These are phyloP conservation scores for Adansonia gregorii DNA, from an alignment of 441 rosid genomes.

Conservation along the genomic window DNA sequence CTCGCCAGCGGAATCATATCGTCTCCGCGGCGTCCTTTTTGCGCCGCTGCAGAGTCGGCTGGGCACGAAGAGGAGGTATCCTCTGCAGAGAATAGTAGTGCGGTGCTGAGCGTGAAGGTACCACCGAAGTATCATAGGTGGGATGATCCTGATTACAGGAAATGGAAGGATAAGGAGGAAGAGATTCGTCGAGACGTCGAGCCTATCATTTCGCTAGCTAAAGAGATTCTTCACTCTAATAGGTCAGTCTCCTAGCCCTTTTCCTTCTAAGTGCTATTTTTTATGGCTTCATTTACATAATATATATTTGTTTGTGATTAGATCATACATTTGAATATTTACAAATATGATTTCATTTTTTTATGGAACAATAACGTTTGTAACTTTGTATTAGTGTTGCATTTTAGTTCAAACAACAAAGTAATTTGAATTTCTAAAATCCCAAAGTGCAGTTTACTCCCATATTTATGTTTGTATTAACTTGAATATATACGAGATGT, in stretches of 20 bases:
- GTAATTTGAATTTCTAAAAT: not conserved
- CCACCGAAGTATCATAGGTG: slow-evolving; percentile 41
- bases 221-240: slow-evolving; percentile 77
- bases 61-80: slow-evolving; percentile 41
- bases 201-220: slow-evolving; percentile 53
- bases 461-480: not conserved
- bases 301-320: not conserved
- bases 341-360: not conserved
- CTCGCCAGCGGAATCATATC: slow-evolving; percentile 31
- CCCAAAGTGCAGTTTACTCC: not conserved
- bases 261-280: not conserved
- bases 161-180: slow-evolving; percentile 70
- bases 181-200: slow-evolving; percentile 69
- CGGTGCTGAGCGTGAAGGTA: slow-evolving; percentile 34
- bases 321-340: not conserved
- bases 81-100: slow-evolving; percentile 35
- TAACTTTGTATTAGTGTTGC: not conserved
- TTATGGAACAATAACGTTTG: not conserved
- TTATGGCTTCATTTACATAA: not conserved
- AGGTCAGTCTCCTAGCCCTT: slow-evolving; percentile 39
- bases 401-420: not conserved
- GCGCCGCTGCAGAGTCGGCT: slow-evolving; percentile 46
- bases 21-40: slow-evolving; percentile 39
- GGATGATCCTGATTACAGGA: slow-evolving; percentile 70
- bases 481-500: not conserved